phyloP scores from a whole-genome alignment of 2,329 filamentous ascomycete genomes.

The Grosmannia huntii region DNA sequence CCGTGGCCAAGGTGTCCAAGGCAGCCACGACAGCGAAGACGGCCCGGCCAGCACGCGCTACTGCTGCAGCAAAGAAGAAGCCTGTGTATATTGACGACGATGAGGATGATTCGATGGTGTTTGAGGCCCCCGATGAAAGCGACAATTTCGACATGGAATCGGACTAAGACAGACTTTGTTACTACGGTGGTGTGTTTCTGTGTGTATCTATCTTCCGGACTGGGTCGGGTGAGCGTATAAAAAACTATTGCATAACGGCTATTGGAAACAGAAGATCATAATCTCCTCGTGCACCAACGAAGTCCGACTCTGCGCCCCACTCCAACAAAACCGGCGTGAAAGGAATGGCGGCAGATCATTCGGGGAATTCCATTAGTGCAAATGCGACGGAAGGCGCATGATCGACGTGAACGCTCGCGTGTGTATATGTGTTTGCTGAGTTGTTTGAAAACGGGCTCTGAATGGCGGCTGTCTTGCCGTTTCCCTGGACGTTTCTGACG shows the following conservation, averaged over 20 bases:
- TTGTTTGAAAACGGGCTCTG: background rate
- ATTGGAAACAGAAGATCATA: background rate
- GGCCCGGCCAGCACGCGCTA: conserved; percentile 26
- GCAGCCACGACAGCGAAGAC: conserved; percentile 21
- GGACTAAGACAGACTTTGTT: background rate
- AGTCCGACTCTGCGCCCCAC: background rate
- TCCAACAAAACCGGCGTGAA: background rate
- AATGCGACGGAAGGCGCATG: background rate
- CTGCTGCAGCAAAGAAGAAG: conserved; percentile 27
- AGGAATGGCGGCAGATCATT: background rate
- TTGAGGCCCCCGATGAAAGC: conserved; percentile 18
- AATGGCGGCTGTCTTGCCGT: background rate
- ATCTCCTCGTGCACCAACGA: background rate
- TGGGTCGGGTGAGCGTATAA: background rate
- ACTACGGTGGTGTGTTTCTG: background rate
- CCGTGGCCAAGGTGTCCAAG: background rate
- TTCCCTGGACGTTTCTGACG: background rate
- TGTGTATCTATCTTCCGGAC: background rate
- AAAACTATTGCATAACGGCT: background rate
- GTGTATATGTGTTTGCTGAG: background rate
- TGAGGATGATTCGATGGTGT: conserved; percentile 13
- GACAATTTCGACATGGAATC: conserved; percentile 24
- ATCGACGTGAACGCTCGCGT: background rate
- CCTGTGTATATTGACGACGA: conserved; percentile 24
- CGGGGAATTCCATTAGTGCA: background rate